phyloP scores from a whole-genome alignment of 345 rosid species.

The Salix udensis region DNA sequence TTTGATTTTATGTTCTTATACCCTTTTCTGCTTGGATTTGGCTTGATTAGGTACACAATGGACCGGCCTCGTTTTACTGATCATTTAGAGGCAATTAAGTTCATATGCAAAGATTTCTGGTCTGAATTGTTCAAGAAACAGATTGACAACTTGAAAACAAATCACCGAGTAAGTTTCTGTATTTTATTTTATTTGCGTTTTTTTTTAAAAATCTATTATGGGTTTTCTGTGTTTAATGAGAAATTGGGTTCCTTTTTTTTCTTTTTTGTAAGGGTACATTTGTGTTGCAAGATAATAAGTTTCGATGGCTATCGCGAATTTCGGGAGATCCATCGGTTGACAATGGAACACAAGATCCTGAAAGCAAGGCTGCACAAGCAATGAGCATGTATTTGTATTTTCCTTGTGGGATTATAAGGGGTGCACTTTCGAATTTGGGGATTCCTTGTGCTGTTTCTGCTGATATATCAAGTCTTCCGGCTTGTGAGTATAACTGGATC shows the following conservation, averaged over 20 bases:
- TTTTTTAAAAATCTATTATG: background rate
- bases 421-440: slow-evolving; percentile 95
- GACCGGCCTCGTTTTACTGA: slow-evolving; percentile 88
- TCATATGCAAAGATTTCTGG: slow-evolving; percentile 99
- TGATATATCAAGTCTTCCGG: slow-evolving; percentile 88
- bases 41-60: slow-evolving; percentile 70
- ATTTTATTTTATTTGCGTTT: background rate
- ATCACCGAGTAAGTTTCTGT: slow-evolving; percentile 60
- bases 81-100: slow-evolving; percentile 94
- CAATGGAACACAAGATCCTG: slow-evolving; percentile 52
- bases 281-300: slow-evolving; percentile 92
- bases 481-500: slow-evolving; percentile 52
- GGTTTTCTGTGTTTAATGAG: background rate
- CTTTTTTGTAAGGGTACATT: slow-evolving; percentile 73
- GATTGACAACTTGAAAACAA: slow-evolving; percentile 94
- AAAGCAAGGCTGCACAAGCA: slow-evolving; percentile 63
- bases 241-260: background rate
- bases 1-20: background rate
- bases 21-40: background rate
- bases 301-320: slow-evolving; percentile 83
- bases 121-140: slow-evolving; percentile 96
- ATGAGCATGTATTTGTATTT: slow-evolving; percentile 87
- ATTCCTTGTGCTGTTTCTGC: slow-evolving; percentile 96
- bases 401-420: slow-evolving; percentile 94
- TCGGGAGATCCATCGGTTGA: slow-evolving; percentile 57